phyloP scores from a whole-genome alignment of 305 asterid genomes.

The Fraxinus sp. region DNA sequence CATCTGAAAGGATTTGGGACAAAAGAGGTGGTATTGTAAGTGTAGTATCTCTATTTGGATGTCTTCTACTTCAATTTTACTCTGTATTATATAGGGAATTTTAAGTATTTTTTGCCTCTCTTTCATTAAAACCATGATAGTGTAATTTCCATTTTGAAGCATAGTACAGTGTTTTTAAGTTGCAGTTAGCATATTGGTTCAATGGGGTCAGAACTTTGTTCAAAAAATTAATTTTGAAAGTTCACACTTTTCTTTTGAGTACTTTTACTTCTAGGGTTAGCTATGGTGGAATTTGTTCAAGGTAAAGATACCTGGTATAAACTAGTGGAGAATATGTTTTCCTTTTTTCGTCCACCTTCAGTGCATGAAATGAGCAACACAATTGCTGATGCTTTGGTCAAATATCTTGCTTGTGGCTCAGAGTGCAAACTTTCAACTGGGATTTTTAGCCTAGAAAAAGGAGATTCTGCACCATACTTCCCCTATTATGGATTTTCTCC shows the following conservation, averaged over 20 bases:
- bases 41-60: background rate
- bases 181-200: background rate
- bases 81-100: background rate
- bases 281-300: background rate
- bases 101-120: background rate
- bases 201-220: background rate
- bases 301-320: background rate
- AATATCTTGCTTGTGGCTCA: background rate
- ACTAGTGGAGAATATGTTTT: background rate
- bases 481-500: background rate
- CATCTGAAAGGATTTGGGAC: background rate
- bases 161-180: background rate
- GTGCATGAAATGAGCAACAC: background rate
- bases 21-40: background rate
- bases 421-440: background rate
- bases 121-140: background rate
- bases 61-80: background rate
- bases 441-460: background rate
- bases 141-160: background rate
- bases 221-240: background rate
- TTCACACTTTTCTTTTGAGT: background rate
- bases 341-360: background rate
- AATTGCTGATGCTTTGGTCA: background rate
- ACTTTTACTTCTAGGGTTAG: background rate
- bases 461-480: background rate